Evolutionary conservation across 2,329 filamentous ascomycete genomes (phyloP).

Genomic region (Penicillium sp.): DNA sequence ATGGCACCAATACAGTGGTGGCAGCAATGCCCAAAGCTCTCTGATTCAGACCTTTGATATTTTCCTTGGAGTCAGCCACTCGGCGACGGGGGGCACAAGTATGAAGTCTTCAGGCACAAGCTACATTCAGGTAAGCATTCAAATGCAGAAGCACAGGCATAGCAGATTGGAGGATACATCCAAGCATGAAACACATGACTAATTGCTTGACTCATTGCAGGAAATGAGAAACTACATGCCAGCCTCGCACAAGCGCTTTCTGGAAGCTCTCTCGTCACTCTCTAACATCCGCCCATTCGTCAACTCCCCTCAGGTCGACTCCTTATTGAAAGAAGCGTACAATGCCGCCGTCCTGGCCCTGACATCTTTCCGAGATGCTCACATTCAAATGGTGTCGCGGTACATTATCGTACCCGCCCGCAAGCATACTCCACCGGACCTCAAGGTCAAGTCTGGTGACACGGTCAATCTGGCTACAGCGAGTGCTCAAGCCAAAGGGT

Average conservation of each 20-base stretch:
- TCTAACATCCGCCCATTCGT: constrained; percentile 45
- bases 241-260: constrained; percentile 46
- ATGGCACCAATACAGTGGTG: constrained; percentile 49
- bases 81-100: constrained; percentile 29
- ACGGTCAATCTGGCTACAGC: constrained; percentile 42
- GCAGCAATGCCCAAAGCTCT: constrained; percentile 52
- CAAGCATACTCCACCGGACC: constrained; percentile 10
- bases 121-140: constrained; percentile 27
- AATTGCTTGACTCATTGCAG: constrained; percentile 18
- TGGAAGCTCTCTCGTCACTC: constrained; percentile 41
- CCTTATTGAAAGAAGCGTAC: constrained; percentile 39
- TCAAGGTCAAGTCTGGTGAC: constrained; percentile 3
- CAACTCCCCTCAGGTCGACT: constrained; percentile 27
- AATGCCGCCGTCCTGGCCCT: constrained; percentile 43
- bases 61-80: constrained; percentile 47
- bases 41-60: constrained; percentile 51
- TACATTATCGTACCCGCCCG: constrained; percentile 47
- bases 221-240: constrained; percentile 54
- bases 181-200: background rate
- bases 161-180: background rate
- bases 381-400: constrained; percentile 49
- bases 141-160: background rate
- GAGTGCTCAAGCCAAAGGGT: constrained; percentile 34
- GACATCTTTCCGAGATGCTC: constrained; percentile 45
- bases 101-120: constrained; percentile 19